Percentiles rank a stretch among this genome's conserved stretches.
Conservation (phyloP, 352 stramenopile genomes). For the Pythium apleroticum region DNA sequence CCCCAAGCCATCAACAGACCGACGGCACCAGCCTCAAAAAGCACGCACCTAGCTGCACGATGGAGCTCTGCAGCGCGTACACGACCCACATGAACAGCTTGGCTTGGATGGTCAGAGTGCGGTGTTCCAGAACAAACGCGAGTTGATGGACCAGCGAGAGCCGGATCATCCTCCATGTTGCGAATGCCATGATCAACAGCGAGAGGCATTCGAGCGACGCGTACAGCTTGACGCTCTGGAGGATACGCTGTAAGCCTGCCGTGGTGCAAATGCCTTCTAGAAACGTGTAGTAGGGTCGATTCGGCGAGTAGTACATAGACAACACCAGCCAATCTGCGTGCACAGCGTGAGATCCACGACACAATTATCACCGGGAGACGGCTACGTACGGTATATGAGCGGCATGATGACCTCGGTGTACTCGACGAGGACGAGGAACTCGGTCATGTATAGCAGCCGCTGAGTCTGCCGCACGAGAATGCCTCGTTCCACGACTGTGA, state of each 20-base stretch:
- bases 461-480: constrained; percentile 21
- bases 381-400: constrained; percentile 27
- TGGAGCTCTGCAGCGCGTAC: constrained; percentile 9
- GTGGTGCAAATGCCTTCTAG: constrained; percentile 7
- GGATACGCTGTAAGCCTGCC: background rate
- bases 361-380: background rate
- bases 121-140: constrained; percentile 16
- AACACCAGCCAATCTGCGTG: background rate
- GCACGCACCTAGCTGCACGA: background rate
- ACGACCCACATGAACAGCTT: constrained; percentile 18
- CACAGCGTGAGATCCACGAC: background rate
- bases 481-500: constrained; percentile 14
- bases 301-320: constrained; percentile 28
- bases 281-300: constrained; percentile 31
- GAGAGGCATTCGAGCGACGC: constrained; percentile 16
- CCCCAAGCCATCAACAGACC: too few relatives aligned
- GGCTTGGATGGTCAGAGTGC: constrained; percentile 12
- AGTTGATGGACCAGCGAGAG: constrained; percentile 20
- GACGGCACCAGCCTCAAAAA: background rate
- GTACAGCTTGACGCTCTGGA: constrained; percentile 12
- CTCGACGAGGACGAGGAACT: constrained; percentile 38
- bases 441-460: constrained; percentile 31
- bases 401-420: constrained; percentile 43
- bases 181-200: background rate
- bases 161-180: constrained; percentile 15